These are phyloP conservation scores for Carex arenaria DNA, from an alignment of 202 grass and related monocot species.

Conservation along the genomic window DNA sequence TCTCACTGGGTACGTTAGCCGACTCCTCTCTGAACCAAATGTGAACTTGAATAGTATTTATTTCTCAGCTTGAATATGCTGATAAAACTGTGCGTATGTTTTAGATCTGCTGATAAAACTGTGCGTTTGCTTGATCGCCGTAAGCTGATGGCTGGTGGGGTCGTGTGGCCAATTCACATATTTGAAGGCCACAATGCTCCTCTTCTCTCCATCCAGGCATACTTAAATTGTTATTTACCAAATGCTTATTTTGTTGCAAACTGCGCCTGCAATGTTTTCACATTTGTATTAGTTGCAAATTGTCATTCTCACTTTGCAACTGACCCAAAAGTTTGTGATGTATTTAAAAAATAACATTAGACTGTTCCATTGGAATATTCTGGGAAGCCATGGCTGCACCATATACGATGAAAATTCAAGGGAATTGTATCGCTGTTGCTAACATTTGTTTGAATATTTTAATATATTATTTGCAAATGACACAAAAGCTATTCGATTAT, in stretches of 20 bases:
- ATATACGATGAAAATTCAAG: no score
- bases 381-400: no score
- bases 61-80: conserved; percentile 39
- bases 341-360: neutral
- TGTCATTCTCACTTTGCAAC: neutral
- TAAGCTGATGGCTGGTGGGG: no score
- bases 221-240: neutral
- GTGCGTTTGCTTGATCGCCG: no score
- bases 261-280: no score
- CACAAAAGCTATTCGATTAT: neutral
- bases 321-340: neutral
- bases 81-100: no score
- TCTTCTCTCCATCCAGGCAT: no score
- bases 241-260: neutral
- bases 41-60: conserved; percentile 3
- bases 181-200: no score
- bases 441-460: neutral
- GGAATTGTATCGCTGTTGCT: neutral
- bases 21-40: neutral
- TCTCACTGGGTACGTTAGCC: conserved; percentile 69
- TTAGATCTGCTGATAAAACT: no score
- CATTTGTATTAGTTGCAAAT: conserved; percentile 1
- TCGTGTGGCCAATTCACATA: no score
- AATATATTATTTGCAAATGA: neutral
- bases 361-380: neutral